Percentiles rank a stretch among this genome's conserved stretches.
Evolutionary conservation across 768 basidiomycete species (phyloP).

Genomic region (Boletus vinaceobasis): DNA sequence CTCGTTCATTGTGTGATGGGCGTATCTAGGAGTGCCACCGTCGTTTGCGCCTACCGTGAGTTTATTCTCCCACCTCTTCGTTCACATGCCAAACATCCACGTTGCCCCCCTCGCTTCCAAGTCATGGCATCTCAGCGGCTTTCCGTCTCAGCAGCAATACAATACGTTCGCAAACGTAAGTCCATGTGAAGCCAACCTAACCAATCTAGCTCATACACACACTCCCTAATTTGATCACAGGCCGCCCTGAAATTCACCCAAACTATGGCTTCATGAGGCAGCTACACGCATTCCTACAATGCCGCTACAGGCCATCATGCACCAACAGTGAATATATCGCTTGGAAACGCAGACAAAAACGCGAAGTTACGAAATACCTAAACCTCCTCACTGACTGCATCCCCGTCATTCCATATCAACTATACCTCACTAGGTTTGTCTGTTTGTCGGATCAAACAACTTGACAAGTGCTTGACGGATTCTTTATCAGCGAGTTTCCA

Average conservation of each 20-base stretch:
- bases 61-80: constrained; percentile 4
- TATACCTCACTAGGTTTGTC: constrained; percentile 51
- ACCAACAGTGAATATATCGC: constrained; percentile 45
- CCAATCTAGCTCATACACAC: constrained; percentile 9
- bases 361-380: constrained; percentile 51
- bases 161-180: constrained; percentile 49
- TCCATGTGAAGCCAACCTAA: neutral
- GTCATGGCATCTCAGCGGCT: constrained; percentile 50
- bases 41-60: constrained; percentile 55
- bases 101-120: constrained; percentile 16
- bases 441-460: neutral
- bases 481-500: constrained; percentile 49
- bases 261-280: constrained; percentile 57
- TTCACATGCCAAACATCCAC: constrained; percentile 1
- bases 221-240: constrained; percentile 21
- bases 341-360: constrained; percentile 57
- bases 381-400: constrained; percentile 51
- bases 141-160: constrained; percentile 42
- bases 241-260: constrained; percentile 37
- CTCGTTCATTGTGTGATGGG: constrained; percentile 77
- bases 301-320: constrained; percentile 44
- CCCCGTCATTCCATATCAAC: constrained; percentile 44
- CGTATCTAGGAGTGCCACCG: constrained; percentile 63
- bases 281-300: constrained; percentile 51
- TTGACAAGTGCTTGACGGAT: neutral